These are phyloP conservation scores for Pyronema omphalodes DNA, from an alignment of 495 filamentous ascomycete species.

Conservation along the genomic window DNA sequence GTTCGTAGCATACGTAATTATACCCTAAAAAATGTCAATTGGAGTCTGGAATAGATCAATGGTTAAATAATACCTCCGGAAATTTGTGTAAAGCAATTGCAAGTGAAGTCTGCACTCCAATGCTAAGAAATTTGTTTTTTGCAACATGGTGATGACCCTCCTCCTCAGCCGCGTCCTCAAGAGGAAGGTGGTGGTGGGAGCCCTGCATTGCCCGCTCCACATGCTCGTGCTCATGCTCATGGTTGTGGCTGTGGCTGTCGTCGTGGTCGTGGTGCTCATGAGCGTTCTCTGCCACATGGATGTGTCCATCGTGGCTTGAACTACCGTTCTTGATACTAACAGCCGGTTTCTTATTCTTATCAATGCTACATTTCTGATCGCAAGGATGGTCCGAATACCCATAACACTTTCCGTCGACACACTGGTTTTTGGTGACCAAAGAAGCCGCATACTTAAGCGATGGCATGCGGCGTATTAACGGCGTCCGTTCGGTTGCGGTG, in stretches of 20 bases:
- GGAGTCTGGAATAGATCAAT: not conserved
- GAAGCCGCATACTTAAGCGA: slow-evolving; percentile 9
- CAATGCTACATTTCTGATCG: slow-evolving; percentile 1
- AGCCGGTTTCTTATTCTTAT: not conserved
- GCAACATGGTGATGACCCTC: slow-evolving; percentile 78
- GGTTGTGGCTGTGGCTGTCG: not conserved
- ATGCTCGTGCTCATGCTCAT: not conserved
- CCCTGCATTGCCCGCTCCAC: not conserved
- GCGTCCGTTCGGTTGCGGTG: slow-evolving; percentile 29
- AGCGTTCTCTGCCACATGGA: not conserved
- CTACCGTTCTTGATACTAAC: not conserved
- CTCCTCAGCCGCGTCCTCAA: not conserved
- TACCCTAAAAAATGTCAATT: slow-evolving; percentile 33
- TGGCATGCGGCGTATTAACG: slow-evolving; percentile 25
- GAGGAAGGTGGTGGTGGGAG: not conserved
- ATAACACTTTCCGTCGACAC: slow-evolving; percentile 20
- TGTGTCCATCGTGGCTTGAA: not conserved
- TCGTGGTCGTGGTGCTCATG: not conserved
- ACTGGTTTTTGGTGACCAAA: slow-evolving; percentile 14
- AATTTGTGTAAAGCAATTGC: slow-evolving; percentile 95
- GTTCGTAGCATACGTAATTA: slow-evolving; percentile 96
- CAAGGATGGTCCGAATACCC: slow-evolving; percentile 20
- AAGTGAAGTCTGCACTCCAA: slow-evolving; percentile 80
- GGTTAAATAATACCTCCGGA: slow-evolving; percentile 38
- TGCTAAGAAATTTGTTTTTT: slow-evolving; percentile 77